Evolutionary conservation across 2,329 filamentous ascomycete species (phyloP).

Genomic region (Fusarium sp.): DNA sequence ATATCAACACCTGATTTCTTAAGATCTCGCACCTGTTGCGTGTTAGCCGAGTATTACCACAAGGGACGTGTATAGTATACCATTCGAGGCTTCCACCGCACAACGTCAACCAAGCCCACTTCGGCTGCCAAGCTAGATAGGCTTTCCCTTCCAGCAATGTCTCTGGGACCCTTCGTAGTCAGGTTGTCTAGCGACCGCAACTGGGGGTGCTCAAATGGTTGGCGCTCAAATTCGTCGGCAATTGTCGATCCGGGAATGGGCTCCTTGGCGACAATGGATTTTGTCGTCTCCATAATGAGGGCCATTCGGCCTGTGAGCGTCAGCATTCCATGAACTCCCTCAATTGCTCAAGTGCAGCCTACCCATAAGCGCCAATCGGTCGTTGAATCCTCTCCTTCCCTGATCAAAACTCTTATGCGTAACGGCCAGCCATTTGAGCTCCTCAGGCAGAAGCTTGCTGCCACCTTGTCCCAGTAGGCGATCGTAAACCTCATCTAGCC

Average conservation of each 20-base stretch:
- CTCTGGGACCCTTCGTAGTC: conserved; percentile 69
- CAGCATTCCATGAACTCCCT: conserved; percentile 17
- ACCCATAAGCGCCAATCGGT: conserved; percentile 92
- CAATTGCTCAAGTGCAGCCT: conserved; percentile 47
- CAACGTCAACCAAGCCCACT: conserved; percentile 80
- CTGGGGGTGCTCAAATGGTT: conserved; percentile 78
- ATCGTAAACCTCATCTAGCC: conserved; percentile 84
- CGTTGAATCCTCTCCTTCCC: conserved; percentile 93
- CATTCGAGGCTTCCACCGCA: conserved; percentile 90
- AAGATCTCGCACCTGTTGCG: conserved; percentile 73
- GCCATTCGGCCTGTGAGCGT: conserved; percentile 54
- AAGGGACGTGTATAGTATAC: conserved; percentile 64
- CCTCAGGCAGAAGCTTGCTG: conserved; percentile 83
- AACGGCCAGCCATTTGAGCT: conserved; percentile 96
- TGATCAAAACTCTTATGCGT: conserved; percentile 99
- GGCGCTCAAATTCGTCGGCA: conserved; percentile 69
- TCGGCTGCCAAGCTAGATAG: conserved; percentile 77
- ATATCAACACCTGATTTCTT: conserved; percentile 79
- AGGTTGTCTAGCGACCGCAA: conserved; percentile 83
- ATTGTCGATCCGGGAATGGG: conserved; percentile 46
- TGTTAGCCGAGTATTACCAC: conserved; percentile 1
- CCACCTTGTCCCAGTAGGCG: conserved; percentile 81
- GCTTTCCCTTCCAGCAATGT: conserved; percentile 75
- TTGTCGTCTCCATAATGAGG: conserved; percentile 58
- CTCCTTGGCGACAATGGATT: conserved; percentile 55